Percentiles rank a stretch among this genome's conserved stretches.
phyloP scores from a whole-genome alignment of 2,329 filamentous ascomycete species.

The Lachnellula suecica region DNA sequence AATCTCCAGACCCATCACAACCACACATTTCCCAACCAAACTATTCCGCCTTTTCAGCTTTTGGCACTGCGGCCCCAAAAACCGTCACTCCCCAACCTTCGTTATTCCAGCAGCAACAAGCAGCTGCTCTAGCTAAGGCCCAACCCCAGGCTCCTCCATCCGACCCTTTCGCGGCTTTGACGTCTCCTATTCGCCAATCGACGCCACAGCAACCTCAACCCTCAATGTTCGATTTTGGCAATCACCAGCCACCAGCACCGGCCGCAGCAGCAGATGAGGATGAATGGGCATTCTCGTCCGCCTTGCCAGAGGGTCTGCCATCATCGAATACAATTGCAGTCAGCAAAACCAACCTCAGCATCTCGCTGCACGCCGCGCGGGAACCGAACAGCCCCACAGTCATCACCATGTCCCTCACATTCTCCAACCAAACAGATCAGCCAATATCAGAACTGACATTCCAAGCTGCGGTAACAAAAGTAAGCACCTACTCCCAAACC shows the following conservation, averaged over 20 bases:
- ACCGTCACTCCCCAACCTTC: slow-evolving; percentile 53
- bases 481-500: slow-evolving; percentile 37
- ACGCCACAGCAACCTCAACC: slow-evolving; percentile 53
- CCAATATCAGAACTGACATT: slow-evolving; percentile 81
- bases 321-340: slow-evolving; percentile 60
- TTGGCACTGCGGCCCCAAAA: slow-evolving; percentile 50
- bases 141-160: slow-evolving; percentile 47
- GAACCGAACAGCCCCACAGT: slow-evolving; percentile 38
- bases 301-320: slow-evolving; percentile 63
- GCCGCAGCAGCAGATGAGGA: slow-evolving; percentile 66
- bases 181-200: slow-evolving; percentile 42
- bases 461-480: slow-evolving; percentile 91
- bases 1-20: slow-evolving; percentile 26
- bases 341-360: slow-evolving; percentile 67
- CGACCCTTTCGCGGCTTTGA: slow-evolving; percentile 55
- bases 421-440: slow-evolving; percentile 76
- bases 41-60: slow-evolving; percentile 56
- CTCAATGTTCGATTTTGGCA: slow-evolving; percentile 41
- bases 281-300: slow-evolving; percentile 91
- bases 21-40: slow-evolving; percentile 26
- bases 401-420: slow-evolving; percentile 73
- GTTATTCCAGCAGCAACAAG: slow-evolving; percentile 41
- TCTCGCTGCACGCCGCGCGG: slow-evolving; percentile 72
- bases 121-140: slow-evolving; percentile 31
- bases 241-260: slow-evolving; percentile 33